Base-by-base conservation (phyloP, 352 stramenopile species). In the Lagenidium giganteum region DNA sequence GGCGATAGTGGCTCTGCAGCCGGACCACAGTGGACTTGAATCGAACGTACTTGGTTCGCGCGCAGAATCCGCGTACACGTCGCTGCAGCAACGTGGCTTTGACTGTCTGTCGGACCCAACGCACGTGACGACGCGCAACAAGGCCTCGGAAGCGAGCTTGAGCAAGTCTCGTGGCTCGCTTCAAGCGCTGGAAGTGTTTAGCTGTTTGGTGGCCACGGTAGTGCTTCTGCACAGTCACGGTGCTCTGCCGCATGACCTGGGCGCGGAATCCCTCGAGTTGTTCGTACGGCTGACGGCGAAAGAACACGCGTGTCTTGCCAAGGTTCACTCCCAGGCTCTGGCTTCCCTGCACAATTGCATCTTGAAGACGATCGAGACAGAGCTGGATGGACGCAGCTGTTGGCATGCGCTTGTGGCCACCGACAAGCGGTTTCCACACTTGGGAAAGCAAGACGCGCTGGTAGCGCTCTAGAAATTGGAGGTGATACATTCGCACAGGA, bases 281-380 rank as follows among this genome's bases (percentile, higher is more conserved):
- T 51, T 98, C 90, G 53, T 96, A 95, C 14, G 87, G 80, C 16
- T 87, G 77, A 35, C 96, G 95, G 33, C 87, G 77, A 62, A 97
- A 95, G 57, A 97, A 98, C 4, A 98, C 83, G 34, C 92, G 95
- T 1, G 86, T 95, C 40, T 83, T 78, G 55, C 93, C 90, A 27
- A 97, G 34, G 57, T 64, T 78, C 20, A 87, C 68, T 23, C 70
- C 68, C 45, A 18, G 34, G 23, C 16, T n/a, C n/a, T n/a, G n/a
- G n/a, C n/a, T n/a, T n/a, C n/a, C n/a, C n/a, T n/a, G n/a, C n/a
- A n/a, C n/a, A n/a, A n/a, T n/a, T n/a, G n/a, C n/a, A n/a, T n/a
- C n/a, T n/a, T n/a, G n/a, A n/a, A n/a, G n/a, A n/a, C n/a, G n/a
- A n/a, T n/a, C n/a, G n/a, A n/a, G n/a, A n/a, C n/a, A n/a, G n/a